phyloP scores from a whole-genome alignment of 2,329 filamentous ascomycete genomes.

The Parasarocladium wereldwijsianum region DNA sequence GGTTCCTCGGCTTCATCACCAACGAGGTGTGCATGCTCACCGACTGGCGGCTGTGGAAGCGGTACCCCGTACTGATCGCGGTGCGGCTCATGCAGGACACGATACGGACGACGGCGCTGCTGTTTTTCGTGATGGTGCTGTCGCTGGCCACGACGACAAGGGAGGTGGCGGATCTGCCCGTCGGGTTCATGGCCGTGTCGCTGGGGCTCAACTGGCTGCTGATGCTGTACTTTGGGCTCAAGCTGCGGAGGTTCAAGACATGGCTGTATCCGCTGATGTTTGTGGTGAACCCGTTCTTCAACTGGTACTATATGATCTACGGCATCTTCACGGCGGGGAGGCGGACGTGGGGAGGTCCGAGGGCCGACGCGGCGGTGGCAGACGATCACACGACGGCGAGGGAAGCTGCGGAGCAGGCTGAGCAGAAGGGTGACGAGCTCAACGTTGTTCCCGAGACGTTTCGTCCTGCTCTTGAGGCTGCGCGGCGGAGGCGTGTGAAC shows the following conservation, averaged over 20 bases:
- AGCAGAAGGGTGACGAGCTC: slow-evolving; percentile 68
- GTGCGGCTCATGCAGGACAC: slow-evolving; percentile 94
- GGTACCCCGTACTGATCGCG: slow-evolving; percentile 74
- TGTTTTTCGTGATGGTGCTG: slow-evolving; percentile 89
- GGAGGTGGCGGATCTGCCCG: slow-evolving; percentile 62
- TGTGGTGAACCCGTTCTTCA: slow-evolving; percentile 87
- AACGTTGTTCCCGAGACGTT: slow-evolving; percentile 85
- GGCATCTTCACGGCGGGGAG: slow-evolving; percentile 91
- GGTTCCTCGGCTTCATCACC: slow-evolving; percentile 94
- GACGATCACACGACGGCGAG: slow-evolving; percentile 62
- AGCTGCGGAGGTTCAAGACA: slow-evolving; percentile 79
- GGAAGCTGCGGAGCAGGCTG: slow-evolving; percentile 71
- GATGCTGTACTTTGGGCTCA: slow-evolving; percentile 90
- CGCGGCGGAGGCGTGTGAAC: no score
- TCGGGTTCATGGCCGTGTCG: slow-evolving; percentile 87
- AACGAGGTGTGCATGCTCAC: slow-evolving; percentile 98
- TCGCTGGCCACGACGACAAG: slow-evolving; percentile 76
- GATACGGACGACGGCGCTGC: slow-evolving; percentile 79
- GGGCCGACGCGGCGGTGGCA: slow-evolving; percentile 74
- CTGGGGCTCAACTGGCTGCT: slow-evolving; percentile 86
- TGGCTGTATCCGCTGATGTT: slow-evolving; percentile 96
- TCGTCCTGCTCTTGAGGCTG: slow-evolving; percentile 40
- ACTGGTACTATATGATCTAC: slow-evolving; percentile 97
- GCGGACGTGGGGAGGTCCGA: slow-evolving; percentile 87
- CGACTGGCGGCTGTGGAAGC: slow-evolving; percentile 78